Conservation (phyloP, 148 eudicot genomes). For the Rhododendron ovatum region DNA sequence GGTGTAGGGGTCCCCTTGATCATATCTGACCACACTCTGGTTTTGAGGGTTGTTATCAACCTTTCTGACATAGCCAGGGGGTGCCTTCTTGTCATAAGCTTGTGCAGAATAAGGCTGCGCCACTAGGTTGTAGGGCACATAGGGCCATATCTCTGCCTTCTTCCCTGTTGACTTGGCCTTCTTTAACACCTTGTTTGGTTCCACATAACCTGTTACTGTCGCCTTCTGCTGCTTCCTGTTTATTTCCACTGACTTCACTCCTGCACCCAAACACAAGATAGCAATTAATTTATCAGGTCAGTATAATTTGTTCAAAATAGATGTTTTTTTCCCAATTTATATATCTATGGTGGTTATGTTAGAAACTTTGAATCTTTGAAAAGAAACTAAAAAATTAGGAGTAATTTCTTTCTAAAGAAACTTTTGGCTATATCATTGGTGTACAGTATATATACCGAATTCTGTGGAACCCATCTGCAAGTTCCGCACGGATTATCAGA, state of each 20-base stretch:
- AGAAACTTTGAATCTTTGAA: no score
- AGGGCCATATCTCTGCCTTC: constrained; percentile 90
- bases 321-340: no score
- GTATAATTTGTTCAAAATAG: no score
- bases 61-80: constrained; percentile 73
- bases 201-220: constrained; percentile 68
- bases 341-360: no score
- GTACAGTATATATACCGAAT: no score
- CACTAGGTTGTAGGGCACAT: constrained; percentile 80
- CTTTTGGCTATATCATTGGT: no score
- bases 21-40: constrained; percentile 19
- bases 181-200: constrained; percentile 68
- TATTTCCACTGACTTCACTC: constrained; percentile 78
- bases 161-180: constrained; percentile 77
- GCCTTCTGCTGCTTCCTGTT: constrained; percentile 77
- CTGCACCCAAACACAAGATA: constrained; percentile 21
- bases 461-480: no score
- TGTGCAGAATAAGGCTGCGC: constrained; percentile 61
- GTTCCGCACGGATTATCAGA: no score
- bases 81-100: constrained; percentile 82
- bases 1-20: constrained; percentile 47
- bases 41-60: constrained; percentile 29
- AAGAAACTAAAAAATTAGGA: no score
- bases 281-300: no score
- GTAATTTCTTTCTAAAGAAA: no score